Conservation (phyloP, 139 green algal species). For the Volvox reticuliferus region DNA sequence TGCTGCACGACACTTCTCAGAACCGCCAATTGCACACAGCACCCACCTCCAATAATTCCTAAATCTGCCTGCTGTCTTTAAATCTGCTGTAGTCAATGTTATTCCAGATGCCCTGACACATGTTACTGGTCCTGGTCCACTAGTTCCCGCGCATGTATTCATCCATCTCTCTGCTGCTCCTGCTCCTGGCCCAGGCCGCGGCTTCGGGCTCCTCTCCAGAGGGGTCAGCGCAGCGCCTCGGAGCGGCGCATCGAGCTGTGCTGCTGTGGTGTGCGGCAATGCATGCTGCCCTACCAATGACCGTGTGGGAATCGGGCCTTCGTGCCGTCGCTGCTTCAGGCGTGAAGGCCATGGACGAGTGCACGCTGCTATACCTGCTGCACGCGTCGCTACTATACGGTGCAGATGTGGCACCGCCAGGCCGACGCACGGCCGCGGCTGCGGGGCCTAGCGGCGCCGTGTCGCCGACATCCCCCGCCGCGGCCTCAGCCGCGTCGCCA, state of each 20-base stretch:
- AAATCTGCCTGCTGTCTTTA: too few species aligned
- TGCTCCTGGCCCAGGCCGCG: background rate
- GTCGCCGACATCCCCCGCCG: background rate
- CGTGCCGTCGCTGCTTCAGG: background rate
- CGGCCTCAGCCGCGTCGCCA: background rate
- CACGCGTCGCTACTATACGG: slow-evolving; percentile 9
- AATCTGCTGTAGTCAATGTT: too few species aligned
- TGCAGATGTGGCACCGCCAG: background rate
- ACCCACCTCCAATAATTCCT: too few species aligned
- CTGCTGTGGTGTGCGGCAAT: slow-evolving; percentile 27
- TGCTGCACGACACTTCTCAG: too few species aligned
- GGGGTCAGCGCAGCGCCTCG: background rate
- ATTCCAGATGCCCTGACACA: too few species aligned
- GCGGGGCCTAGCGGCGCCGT: background rate
- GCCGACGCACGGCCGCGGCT: background rate
- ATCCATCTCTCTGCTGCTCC: too few species aligned
- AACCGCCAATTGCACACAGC: too few species aligned
- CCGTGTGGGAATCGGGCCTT: background rate
- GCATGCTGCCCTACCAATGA: background rate
- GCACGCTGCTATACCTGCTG: slow-evolving; percentile 11
- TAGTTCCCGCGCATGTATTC: too few species aligned
- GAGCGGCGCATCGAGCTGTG: slow-evolving; percentile 1
- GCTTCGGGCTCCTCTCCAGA: background rate
- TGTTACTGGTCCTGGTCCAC: too few species aligned
- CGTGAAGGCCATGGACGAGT: background rate